Evolutionary conservation across 1,284 basidiomycete species (phyloP), one percentile per base, ranked within the genome.

Genomic region (Ceratobasidium sp.): DNA sequence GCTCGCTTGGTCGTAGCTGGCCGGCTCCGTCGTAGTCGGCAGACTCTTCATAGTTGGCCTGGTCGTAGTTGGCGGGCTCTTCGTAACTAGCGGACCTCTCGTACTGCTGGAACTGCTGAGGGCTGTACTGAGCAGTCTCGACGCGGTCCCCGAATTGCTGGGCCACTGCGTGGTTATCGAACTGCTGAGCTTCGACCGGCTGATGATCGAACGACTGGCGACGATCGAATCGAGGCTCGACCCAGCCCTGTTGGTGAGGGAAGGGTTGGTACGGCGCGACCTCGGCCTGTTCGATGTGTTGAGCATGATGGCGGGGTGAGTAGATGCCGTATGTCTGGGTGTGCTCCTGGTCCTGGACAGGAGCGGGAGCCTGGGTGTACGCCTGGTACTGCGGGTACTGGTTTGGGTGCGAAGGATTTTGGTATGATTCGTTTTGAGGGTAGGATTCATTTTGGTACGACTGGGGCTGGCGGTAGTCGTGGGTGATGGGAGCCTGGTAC

Each of bases 281-380:
- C 38, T 64, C 47, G 31, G 60, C 58, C 12, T 7, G 32, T 2
- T 52, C 20, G 20, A 22, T 27, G 2, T 64, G 45, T 1, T 52
- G 20, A 13, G 20, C 32, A 35, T 64, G 60, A 3, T 32, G 43
- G 1, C 29, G 3, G 47, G 60, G 60, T 5, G 43, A 31, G 20
- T 50, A 64, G 13, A 47, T 38, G 13, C 60, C 60, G 47, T 64
- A 64, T 5, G 45, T 52, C 43, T n/a, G 56, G 12, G 6, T 6
- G 12, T 22, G 25, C 20, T 56, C 54, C 8, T 10, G 55, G 22
- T 42, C 31, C 31, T 35, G 22, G 29, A 52, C 50, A 7, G 43
- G 15, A 8, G 17, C n/a, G n/a, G n/a, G n/a, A n/a, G n/a, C n/a
- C n/a, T n/a, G n/a, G n/a, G n/a, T n/a, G n/a, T n/a, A n/a, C n/a